Evolutionary conservation across 371 early-diverging fungal genomes (phyloP).

Genomic region (Mortierella sp.): DNA sequence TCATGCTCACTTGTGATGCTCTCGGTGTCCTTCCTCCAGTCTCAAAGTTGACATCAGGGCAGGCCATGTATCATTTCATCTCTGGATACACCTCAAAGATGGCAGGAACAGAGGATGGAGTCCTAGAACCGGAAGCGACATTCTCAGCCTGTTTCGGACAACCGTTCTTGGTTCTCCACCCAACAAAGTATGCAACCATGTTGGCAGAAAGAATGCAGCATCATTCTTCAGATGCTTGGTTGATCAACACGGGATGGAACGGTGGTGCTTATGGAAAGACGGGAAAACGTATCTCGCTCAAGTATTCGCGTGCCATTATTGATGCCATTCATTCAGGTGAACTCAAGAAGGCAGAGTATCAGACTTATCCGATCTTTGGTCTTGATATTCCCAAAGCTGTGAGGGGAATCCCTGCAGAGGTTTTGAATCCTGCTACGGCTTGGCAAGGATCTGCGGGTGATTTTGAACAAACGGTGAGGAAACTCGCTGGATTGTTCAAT

Average conservation of each 20-base stretch:
- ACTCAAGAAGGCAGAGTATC: conserved; percentile 84
- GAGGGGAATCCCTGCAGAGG: conserved; percentile 84
- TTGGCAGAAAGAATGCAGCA: conserved; percentile 92
- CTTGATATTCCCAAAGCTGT: conserved; percentile 83
- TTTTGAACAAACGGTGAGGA: conserved; percentile 74
- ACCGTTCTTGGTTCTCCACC: conserved; percentile 97
- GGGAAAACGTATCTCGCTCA: conserved; percentile 95
- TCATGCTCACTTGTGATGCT: conserved; percentile 97
- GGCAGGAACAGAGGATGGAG: conserved; percentile 97
- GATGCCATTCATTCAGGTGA: conserved; percentile 96
- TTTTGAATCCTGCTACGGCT: conserved; percentile 88
- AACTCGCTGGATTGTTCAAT: conserved; percentile 86
- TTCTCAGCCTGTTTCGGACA: conserved; percentile 97
- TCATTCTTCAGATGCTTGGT: conserved; percentile 93
- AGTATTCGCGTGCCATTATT: conserved; percentile 96
- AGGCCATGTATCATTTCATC: conserved; percentile 98
- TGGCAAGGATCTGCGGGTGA: conserved; percentile 84
- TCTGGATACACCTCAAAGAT: conserved; percentile 92
- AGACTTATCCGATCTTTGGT: conserved; percentile 85
- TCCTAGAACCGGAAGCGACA: conserved; percentile 93
- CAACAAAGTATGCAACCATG: conserved; percentile 96
- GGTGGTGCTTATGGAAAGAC: conserved; percentile 88
- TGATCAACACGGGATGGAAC: conserved; percentile 98
- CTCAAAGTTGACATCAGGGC: conserved; percentile 88
- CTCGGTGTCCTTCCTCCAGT: conserved; percentile 97